phyloP scores from a whole-genome alignment of 176 grass and related monocot species.

The Dactylis glomerata region DNA sequence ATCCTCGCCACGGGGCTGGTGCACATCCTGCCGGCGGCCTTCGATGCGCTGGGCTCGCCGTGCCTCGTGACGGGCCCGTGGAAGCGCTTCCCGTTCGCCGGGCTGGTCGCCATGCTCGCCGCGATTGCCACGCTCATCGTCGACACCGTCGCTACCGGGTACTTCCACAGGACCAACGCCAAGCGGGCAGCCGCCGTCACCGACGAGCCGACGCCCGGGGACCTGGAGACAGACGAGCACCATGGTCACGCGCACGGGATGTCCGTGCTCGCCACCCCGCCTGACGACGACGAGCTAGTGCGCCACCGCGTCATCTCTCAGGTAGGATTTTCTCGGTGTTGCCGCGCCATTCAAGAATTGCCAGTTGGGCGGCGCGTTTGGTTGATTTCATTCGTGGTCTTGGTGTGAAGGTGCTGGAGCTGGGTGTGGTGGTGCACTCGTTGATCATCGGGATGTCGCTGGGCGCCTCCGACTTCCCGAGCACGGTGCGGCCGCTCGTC shows the following conservation, averaged over 20 bases:
- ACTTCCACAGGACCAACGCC: conserved; percentile 38
- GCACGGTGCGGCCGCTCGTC: conserved; percentile 54
- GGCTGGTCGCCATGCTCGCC: conserved; percentile 49
- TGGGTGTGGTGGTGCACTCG: conserved; percentile 65
- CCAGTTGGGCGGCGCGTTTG: not conserved
- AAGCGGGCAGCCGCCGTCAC: conserved; percentile 17
- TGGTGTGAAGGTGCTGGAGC: conserved; percentile 45
- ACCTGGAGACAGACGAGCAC: conserved; percentile 8
- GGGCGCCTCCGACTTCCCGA: conserved; percentile 51
- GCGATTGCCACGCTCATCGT: conserved; percentile 60
- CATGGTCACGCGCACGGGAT: conserved; percentile 45
- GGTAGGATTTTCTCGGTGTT: conserved; percentile 13
- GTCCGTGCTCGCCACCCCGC: not conserved
- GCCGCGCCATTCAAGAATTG: not conserved
- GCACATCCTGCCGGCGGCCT: conserved; percentile 64
- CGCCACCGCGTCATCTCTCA: conserved; percentile 67
- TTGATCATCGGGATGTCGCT: conserved; percentile 60
- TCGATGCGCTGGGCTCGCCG: conserved; percentile 49
- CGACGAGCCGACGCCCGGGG: not conserved
- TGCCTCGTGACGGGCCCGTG: conserved; percentile 45
- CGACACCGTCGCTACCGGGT: conserved; percentile 67
- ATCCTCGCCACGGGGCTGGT: conserved; percentile 75
- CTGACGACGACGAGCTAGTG: conserved; percentile 33
- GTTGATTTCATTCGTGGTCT: not conserved
- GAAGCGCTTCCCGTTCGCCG: conserved; percentile 52